These are phyloP conservation scores for Coccomyxa subellipsoidea DNA, from an alignment of 163 green algal species.

Conservation along the genomic window DNA sequence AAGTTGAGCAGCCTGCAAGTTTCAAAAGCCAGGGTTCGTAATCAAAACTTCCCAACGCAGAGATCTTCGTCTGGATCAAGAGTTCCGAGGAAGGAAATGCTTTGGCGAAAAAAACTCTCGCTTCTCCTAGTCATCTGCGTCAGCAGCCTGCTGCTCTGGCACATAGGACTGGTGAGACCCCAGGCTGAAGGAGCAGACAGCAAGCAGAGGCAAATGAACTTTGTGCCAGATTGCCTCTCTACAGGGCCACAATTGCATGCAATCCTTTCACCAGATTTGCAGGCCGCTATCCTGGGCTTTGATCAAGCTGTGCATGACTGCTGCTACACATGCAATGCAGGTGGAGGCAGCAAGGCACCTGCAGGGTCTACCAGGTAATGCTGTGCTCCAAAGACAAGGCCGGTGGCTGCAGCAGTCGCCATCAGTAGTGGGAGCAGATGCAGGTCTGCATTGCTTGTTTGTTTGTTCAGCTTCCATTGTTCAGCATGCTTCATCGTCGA, in stretches of 20 bases:
- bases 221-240: no score
- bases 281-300: no score
- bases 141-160: background rate
- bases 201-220: no score
- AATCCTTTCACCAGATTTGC: no score
- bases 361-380: background rate
- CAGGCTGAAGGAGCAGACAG: no score
- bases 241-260: no score
- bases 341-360: background rate
- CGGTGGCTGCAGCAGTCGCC: background rate
- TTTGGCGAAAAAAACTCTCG: background rate
- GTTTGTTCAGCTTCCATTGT: no score
- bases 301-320: no score
- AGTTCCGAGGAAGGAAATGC: background rate
- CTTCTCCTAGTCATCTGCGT: background rate
- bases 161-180: background rate
- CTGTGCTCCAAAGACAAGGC: background rate
- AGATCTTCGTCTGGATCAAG: background rate
- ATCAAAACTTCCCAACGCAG: background rate
- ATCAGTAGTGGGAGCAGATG: background rate
- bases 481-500: no score
- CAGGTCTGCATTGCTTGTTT: no score
- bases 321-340: background rate
- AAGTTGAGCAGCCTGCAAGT: background rate
- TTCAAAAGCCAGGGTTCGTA: no score